phyloP scores from a whole-genome alignment of 1,284 basidiomycete species.

The Porogramme epimiltina region DNA sequence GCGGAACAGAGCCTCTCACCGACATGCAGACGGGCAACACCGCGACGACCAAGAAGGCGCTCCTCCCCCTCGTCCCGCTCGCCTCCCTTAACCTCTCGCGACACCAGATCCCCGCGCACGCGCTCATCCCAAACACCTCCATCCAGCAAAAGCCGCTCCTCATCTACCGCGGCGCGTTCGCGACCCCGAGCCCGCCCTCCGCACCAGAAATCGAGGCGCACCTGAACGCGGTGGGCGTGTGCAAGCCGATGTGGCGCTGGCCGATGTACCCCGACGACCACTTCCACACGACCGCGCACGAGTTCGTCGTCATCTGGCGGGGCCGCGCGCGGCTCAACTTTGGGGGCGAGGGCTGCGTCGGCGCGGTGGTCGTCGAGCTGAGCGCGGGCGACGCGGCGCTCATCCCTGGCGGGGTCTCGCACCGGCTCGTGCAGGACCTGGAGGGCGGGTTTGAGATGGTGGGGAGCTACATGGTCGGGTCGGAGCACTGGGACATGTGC shows the following conservation, averaged over 20 bases:
- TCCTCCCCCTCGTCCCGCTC: conserved; percentile 24
- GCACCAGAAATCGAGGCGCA: conserved; percentile 32
- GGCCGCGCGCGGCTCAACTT: conserved; percentile 40
- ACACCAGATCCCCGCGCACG: conserved; percentile 28
- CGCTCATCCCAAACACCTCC: conserved; percentile 31
- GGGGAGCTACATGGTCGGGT: conserved; percentile 39
- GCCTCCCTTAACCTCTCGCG: conserved; percentile 23
- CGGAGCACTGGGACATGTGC: conserved; percentile 42
- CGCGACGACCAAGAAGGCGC: conserved; percentile 6
- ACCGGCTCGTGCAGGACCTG: conserved; percentile 35
- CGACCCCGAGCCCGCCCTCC: conserved; percentile 13
- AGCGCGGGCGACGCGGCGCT: conserved; percentile 41
- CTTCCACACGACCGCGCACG: conserved; percentile 45
- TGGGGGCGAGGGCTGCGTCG: conserved; percentile 39
- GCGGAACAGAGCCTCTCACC: too few species aligned
- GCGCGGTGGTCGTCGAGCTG: conserved; percentile 33
- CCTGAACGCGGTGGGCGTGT: conserved; percentile 36
- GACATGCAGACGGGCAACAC: neutral
- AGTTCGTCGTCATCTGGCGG: conserved; percentile 37
- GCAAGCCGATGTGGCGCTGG: conserved; percentile 41
- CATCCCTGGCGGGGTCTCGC: conserved; percentile 43
- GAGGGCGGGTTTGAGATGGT: conserved; percentile 41
- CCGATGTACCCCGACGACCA: conserved; percentile 44
- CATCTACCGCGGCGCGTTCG: conserved; percentile 30
- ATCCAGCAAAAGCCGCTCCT: conserved; percentile 28